Percentiles rank a stretch among this genome's conserved stretches.
Evolutionary conservation across 2,329 filamentous ascomycete species (phyloP).

Genomic region (Aspergillaceae sp.): DNA sequence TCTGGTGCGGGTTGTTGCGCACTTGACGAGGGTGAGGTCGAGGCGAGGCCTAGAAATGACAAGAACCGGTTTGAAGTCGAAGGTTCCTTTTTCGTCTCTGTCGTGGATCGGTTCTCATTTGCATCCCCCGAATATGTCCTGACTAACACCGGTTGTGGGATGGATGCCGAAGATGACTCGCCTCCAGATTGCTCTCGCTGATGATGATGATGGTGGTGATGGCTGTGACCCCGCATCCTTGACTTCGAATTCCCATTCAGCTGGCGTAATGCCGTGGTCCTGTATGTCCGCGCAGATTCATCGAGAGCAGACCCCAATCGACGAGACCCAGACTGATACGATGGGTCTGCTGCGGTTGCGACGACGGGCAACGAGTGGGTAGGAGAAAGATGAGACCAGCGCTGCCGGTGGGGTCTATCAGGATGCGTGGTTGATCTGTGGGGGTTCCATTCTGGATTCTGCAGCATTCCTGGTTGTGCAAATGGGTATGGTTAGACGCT

Average conservation of each 20-base stretch:
- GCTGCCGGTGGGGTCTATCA: conserved; percentile 12
- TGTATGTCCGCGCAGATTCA: conserved; percentile 24
- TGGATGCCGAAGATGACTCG: conserved; percentile 19
- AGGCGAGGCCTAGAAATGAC: conserved; percentile 16
- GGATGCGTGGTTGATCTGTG: neutral
- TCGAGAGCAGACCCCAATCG: conserved; percentile 19
- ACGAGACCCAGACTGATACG: conserved; percentile 16
- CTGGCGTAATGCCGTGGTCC: conserved; percentile 26
- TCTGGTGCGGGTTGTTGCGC: conserved; percentile 13
- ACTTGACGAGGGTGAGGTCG: conserved; percentile 3
- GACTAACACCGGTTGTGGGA: conserved; percentile 37
- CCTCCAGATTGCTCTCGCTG: conserved; percentile 10
- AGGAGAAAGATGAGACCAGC: conserved; percentile 22
- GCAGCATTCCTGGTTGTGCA: neutral
- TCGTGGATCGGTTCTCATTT: neutral
- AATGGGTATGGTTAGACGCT: too few species aligned
- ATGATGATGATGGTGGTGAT: conserved; percentile 3
- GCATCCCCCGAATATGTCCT: conserved; percentile 35
- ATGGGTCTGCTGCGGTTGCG: conserved; percentile 12
- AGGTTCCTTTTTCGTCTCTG: neutral
- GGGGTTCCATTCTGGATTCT: neutral
- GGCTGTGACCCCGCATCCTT: conserved; percentile 18
- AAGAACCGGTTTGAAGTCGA: conserved; percentile 21
- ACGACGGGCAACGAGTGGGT: conserved; percentile 16
- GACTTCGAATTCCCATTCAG: conserved; percentile 20